Base-by-base conservation (phyloP, 768 basidiomycete genomes). In the Podaxis sp. region DNA sequence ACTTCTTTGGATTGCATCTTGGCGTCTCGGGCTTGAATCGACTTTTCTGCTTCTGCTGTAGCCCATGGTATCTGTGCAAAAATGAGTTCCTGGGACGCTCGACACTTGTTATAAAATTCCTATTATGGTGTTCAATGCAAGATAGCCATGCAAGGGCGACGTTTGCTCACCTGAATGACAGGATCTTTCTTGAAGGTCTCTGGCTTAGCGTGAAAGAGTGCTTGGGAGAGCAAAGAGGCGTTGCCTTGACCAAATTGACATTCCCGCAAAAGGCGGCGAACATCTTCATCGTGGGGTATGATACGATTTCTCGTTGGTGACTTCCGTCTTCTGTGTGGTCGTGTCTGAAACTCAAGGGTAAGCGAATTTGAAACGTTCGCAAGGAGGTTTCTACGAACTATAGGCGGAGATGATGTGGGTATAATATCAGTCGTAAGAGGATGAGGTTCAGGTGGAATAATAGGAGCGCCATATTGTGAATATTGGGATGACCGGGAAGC, bases 31-130 rank as follows among this genome's bases (percentile, higher is more conserved):
- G n/a, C 60, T 17, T 46, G 8, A 17, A 61, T 61, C 7, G 90
- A 89, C 51, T 85, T 85, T 66, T 90, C 89, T 1, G 94, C 94
- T 13, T 88, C 84, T 1, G 93, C 87, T 22, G 87, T 83, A 3
- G 95, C 95, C 94, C 95, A 96, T 6, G 90, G 87, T 67, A 97
- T 94, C 74, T 96, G 94, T 11, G 89, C 87, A 65, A 80, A 88
- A 27, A 96, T 85, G 11, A 95, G 82, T 64, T 94, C 94, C 73
- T 94, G 93, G 2, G 92, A 94, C 2, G 84, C 80, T 33, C 85
- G 82, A 71, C 93, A 94, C 69, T 92, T 91, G 15, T 73, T 68
- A 67, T 91, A 85, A 69, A 94, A 95, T 75, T 96, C 94, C 93
- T 96, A 70, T 41, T 37, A 13, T 58, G 2, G n/a, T 65, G 29